Evolutionary conservation across 2,329 filamentous ascomycete genomes (phyloP).

Genomic region (Parastagonospora avenae): DNA sequence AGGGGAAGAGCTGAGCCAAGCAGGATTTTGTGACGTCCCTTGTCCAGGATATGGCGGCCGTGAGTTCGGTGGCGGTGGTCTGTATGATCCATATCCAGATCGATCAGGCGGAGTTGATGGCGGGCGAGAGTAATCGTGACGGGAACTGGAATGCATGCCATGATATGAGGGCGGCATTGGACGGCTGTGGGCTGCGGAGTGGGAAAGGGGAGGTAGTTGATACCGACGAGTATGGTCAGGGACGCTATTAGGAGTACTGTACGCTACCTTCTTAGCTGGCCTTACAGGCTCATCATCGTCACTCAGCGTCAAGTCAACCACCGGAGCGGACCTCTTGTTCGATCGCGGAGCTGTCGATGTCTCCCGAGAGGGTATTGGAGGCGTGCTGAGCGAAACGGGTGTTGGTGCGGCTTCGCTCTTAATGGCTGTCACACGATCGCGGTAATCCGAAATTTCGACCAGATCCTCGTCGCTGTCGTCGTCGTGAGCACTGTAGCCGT

Average conservation of each 20-base stretch:
- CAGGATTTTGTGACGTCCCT: conserved; percentile 31
- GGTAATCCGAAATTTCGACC: conserved; percentile 51
- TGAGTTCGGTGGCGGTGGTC: conserved; percentile 27
- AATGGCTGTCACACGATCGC: conserved; percentile 45
- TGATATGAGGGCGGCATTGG: conserved; percentile 20
- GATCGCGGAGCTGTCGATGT: conserved; percentile 39
- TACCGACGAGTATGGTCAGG: conserved; percentile 39
- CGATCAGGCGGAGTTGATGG: conserved; percentile 26
- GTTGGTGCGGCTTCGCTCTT: conserved; percentile 47
- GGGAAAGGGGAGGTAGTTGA: conserved; percentile 29
- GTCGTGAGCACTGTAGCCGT: conserved; percentile 45
- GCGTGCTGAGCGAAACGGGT: conserved; percentile 49
- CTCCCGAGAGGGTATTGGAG: conserved; percentile 54
- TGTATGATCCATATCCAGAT: conserved; percentile 21
- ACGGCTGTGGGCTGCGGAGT: conserved; percentile 19
- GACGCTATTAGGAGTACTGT: conserved; percentile 45
- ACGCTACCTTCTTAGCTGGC: conserved; percentile 49
- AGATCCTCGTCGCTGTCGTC: conserved; percentile 53
- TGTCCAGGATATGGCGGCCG: conserved; percentile 28
- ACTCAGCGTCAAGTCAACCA: conserved; percentile 56
- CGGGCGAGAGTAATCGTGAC: conserved; percentile 26
- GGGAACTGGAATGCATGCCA: conserved; percentile 16
- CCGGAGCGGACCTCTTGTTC: conserved; percentile 52
- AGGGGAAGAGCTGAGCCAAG: conserved; percentile 35
- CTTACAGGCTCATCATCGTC: conserved; percentile 53